Conservation (phyloP, 2,329 filamentous ascomycete genomes). For the Pseudogymnoascus sp. region DNA sequence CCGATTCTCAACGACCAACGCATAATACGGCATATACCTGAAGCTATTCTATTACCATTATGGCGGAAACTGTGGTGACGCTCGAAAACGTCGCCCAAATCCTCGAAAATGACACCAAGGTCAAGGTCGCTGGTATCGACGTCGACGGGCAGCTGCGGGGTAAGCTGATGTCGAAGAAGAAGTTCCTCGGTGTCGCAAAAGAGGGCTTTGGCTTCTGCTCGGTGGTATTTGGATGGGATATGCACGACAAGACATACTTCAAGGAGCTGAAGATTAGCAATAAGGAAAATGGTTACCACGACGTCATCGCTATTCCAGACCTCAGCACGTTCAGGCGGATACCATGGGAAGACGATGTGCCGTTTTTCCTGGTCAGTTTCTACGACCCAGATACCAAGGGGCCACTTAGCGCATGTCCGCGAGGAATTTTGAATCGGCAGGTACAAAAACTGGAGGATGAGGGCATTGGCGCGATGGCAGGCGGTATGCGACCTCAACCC, state of each 20-base stretch:
- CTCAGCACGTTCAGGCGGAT: conserved; percentile 70
- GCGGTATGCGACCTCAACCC: conserved; percentile 50
- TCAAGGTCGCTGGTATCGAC: conserved; percentile 83
- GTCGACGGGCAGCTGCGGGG: conserved; percentile 81
- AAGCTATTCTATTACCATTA: background rate
- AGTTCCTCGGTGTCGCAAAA: conserved; percentile 76
- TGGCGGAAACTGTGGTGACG: background rate
- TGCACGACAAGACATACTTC: conserved; percentile 88
- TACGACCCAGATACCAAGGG: conserved; percentile 66
- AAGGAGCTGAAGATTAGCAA: conserved; percentile 81
- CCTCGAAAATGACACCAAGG: conserved; percentile 62
- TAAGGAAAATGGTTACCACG: conserved; percentile 80
- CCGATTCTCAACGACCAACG: background rate
- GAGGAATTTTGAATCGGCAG: conserved; percentile 62
- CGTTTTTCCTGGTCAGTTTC: conserved; percentile 80
- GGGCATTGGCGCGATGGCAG: conserved; percentile 80
- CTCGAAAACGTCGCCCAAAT: conserved; percentile 36
- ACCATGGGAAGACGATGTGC: conserved; percentile 81
- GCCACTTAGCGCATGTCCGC: conserved; percentile 68
- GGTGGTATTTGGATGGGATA: conserved; percentile 93
- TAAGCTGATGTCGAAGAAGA: conserved; percentile 86
- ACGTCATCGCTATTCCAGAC: conserved; percentile 75
- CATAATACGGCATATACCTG: background rate
- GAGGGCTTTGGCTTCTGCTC: conserved; percentile 89
- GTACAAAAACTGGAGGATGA: conserved; percentile 57